Conservation (phyloP, 163 green algal species). For the Picocystis sp. region DNA sequence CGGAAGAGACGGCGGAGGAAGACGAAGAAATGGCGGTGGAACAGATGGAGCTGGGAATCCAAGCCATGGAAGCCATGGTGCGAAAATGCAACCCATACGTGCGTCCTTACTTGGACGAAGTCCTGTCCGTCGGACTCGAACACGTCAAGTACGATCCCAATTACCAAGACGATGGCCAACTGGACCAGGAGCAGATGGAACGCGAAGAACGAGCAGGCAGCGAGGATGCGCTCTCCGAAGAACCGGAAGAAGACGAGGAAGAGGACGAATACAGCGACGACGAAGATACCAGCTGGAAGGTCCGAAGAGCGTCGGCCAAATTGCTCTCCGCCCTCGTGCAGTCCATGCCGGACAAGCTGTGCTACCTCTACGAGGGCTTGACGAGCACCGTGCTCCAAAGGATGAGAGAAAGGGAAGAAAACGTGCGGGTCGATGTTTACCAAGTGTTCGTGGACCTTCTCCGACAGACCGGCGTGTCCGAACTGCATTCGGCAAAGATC, state of each 20-base stretch:
- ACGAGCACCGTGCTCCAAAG: neutral
- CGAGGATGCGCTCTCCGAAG: slow-evolving; percentile 31
- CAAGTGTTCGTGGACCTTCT: slow-evolving; percentile 53
- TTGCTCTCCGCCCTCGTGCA: slow-evolving; percentile 38
- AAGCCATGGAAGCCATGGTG: too few relatives aligned
- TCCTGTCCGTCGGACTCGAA: slow-evolving; percentile 38
- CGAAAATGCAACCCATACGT: too few relatives aligned
- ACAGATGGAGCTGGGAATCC: too few relatives aligned
- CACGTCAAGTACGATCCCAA: slow-evolving; percentile 67
- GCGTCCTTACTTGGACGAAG: neutral
- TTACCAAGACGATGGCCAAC: slow-evolving; percentile 36
- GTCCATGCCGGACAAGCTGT: slow-evolving; percentile 45
- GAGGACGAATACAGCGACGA: slow-evolving; percentile 68
- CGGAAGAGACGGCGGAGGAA: too few relatives aligned
- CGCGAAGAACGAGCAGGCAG: slow-evolving; percentile 62
- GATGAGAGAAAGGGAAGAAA: slow-evolving; percentile 70
- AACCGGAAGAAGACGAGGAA: slow-evolving; percentile 29
- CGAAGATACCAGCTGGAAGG: slow-evolving; percentile 89
- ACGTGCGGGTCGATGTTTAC: slow-evolving; percentile 76
- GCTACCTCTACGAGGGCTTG: slow-evolving; percentile 24
- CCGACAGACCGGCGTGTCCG: slow-evolving; percentile 19
- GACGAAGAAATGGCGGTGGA: too few relatives aligned
- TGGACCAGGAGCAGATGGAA: slow-evolving; percentile 44
- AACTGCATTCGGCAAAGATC: neutral
- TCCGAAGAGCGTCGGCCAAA: slow-evolving; percentile 59